Conservation (phyloP, 2,329 filamentous ascomycete genomes). For the Pyricularia grisea region DNA sequence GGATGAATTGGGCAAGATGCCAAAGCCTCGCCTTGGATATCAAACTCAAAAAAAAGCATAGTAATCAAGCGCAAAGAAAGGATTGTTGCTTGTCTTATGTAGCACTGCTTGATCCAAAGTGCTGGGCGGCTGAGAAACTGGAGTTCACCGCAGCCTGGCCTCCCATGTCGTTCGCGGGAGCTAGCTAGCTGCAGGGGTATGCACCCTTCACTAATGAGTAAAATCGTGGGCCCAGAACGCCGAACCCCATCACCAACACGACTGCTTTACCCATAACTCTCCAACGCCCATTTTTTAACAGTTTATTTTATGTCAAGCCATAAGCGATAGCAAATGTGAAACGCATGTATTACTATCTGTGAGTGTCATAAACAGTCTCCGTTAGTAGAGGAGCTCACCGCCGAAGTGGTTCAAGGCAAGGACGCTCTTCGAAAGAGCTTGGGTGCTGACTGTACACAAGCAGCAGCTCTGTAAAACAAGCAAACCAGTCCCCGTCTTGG, state of each 20-base stretch:
- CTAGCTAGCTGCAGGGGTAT: not conserved
- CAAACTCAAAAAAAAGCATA: not conserved
- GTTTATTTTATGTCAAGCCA: not conserved
- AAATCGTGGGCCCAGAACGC: not conserved
- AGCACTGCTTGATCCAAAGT: not conserved
- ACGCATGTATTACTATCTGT: not conserved
- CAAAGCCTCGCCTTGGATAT: not conserved
- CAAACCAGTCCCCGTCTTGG: not conserved
- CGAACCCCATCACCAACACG: not conserved
- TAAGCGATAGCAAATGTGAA: not conserved
- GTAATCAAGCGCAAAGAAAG: not conserved
- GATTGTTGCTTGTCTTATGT: not conserved
- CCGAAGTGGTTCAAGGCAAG: not conserved
- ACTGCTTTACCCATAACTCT: not conserved
- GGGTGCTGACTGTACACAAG: not conserved
- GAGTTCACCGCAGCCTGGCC: not conserved
- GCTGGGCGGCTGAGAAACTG: not conserved
- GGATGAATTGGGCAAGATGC: not conserved
- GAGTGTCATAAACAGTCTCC: not conserved
- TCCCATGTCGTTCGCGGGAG: not conserved
- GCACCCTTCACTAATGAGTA: not conserved
- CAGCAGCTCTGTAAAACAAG: not conserved
- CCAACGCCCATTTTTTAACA: not conserved
- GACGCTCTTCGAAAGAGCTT: not conserved
- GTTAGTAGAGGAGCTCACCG: not conserved